phyloP scores from a whole-genome alignment of 148 eudicot species.

The Beta vulgaris region DNA sequence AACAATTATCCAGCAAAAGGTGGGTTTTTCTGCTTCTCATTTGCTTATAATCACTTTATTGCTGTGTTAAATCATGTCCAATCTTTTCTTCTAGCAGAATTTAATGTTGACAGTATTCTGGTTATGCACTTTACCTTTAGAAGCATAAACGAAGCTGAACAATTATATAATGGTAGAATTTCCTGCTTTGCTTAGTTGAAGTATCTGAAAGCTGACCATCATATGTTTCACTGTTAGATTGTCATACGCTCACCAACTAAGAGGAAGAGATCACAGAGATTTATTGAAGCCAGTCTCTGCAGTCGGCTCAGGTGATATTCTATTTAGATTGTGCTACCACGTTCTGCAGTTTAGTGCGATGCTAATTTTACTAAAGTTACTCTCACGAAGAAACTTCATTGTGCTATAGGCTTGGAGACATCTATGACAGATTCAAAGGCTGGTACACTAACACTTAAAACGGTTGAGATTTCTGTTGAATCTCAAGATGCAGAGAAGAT shows the following conservation, averaged over 20 bases:
- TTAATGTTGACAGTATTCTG: neutral
- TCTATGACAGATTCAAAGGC: slow-evolving; percentile 42
- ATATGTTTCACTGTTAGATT: slow-evolving; percentile 18
- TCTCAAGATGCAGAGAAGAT: slow-evolving; percentile 57
- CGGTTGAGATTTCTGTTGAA: slow-evolving; percentile 56
- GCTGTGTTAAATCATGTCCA: neutral
- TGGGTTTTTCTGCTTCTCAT: slow-evolving; percentile 4
- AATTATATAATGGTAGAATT: neutral
- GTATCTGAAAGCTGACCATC: neutral
- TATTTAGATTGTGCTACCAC: neutral
- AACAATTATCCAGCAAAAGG: slow-evolving; percentile 24
- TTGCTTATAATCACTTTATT: neutral
- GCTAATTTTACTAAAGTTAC: slow-evolving; percentile 2
- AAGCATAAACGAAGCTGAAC: neutral
- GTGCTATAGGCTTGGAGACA: slow-evolving; percentile 44
- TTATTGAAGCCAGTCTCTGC: slow-evolving; percentile 45
- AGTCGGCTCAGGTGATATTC: slow-evolving; percentile 48
- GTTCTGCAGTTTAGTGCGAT: neutral
- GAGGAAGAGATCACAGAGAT: slow-evolving; percentile 29
- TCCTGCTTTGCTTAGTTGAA: neutral
- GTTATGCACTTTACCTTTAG: neutral
- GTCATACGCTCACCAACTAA: slow-evolving; percentile 16
- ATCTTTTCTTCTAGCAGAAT: neutral
- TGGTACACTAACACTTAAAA: slow-evolving; percentile 38
- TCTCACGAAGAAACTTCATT: slow-evolving; percentile 9